phyloP scores from a whole-genome alignment of 345 rosid species.

The Bruguiera gymnorhiza region DNA sequence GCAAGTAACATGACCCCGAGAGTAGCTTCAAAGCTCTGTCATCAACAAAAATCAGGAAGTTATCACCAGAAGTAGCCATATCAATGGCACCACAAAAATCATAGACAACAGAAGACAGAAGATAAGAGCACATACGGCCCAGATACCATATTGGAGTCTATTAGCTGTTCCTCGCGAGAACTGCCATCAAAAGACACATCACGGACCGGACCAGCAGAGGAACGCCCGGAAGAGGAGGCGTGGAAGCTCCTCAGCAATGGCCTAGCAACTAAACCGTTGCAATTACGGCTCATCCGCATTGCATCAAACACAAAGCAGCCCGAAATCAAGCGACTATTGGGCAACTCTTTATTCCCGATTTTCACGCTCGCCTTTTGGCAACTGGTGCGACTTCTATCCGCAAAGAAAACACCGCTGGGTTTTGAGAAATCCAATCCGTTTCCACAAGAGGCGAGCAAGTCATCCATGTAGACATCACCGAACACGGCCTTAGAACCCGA shows the following conservation, averaged over 20 bases:
- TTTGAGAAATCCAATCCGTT: constrained; percentile 54
- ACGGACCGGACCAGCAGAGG: constrained; percentile 53
- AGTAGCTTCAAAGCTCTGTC: constrained; percentile 27
- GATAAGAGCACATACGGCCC: constrained; percentile 44
- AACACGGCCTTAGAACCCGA: constrained; percentile 62
- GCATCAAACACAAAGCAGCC: constrained; percentile 38
- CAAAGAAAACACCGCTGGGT: constrained; percentile 53
- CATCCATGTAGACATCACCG: constrained; percentile 68
- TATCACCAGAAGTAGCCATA: constrained; percentile 14
- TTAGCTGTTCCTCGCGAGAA: constrained; percentile 46
- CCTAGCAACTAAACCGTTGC: constrained; percentile 26
- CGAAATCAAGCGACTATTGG: constrained; percentile 38
- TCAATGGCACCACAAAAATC: background rate
- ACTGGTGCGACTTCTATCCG: constrained; percentile 36
- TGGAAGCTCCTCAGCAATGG: constrained; percentile 36
- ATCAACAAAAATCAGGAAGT: constrained; percentile 9
- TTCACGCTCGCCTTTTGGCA: constrained; percentile 47
- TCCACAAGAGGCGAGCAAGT: constrained; percentile 45
- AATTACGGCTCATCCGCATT: constrained; percentile 22
- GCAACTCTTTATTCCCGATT: constrained; percentile 36
- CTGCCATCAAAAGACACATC: constrained; percentile 54
- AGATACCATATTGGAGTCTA: constrained; percentile 35
- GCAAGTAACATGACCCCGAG: constrained; percentile 31
- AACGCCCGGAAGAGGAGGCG: constrained; percentile 36
- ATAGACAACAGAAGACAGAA: constrained; percentile 2